A percentile compares a stretch with the other conserved stretches of the same genome.
Conservation (phyloP, 2,329 filamentous ascomycete genomes). For the Penicillium sp. region DNA sequence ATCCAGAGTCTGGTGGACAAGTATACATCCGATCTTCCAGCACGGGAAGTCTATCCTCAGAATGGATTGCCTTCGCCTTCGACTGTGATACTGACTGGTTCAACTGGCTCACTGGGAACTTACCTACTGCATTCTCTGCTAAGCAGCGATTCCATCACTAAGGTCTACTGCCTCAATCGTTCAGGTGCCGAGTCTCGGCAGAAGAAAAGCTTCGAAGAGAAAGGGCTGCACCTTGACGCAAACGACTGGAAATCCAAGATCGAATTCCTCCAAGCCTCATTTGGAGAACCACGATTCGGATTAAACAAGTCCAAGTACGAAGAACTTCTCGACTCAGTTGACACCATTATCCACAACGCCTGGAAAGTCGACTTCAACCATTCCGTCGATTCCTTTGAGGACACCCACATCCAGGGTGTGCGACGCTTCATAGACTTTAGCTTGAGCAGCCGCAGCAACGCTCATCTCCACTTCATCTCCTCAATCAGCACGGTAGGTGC, state of each 20-base stretch:
- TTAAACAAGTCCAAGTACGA: constrained; percentile 26
- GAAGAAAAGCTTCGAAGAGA: constrained; percentile 34
- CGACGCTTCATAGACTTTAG: constrained; percentile 32
- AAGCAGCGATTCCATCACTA: constrained; percentile 36
- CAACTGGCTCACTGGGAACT: constrained; percentile 52
- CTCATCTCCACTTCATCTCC: constrained; percentile 35
- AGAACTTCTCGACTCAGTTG: constrained; percentile 25
- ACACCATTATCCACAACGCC: constrained; percentile 37
- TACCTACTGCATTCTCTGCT: constrained; percentile 48
- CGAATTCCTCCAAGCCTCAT: constrained; percentile 36
- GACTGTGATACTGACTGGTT: constrained; percentile 47
- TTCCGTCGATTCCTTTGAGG: constrained; percentile 35
- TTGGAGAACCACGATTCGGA: constrained; percentile 29
- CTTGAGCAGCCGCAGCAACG: constrained; percentile 18
- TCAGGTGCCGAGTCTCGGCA: constrained; percentile 46
- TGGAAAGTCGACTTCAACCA: constrained; percentile 44
- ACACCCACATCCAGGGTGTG: constrained; percentile 33
- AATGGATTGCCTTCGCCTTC: constrained; percentile 6
- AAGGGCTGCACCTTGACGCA: constrained; percentile 37
- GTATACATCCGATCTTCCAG: constrained; percentile 18
- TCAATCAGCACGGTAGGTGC: constrained; percentile 30
- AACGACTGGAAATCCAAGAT: constrained; percentile 28
- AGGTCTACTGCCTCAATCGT: constrained; percentile 53
- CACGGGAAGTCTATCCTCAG: not conserved
- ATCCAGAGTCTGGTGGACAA: constrained; percentile 17